Evolutionary conservation across 495 filamentous ascomycete species (phyloP), one percentile per base, ranked within the genome.

Genomic region (Penicillium waksmanii): DNA sequence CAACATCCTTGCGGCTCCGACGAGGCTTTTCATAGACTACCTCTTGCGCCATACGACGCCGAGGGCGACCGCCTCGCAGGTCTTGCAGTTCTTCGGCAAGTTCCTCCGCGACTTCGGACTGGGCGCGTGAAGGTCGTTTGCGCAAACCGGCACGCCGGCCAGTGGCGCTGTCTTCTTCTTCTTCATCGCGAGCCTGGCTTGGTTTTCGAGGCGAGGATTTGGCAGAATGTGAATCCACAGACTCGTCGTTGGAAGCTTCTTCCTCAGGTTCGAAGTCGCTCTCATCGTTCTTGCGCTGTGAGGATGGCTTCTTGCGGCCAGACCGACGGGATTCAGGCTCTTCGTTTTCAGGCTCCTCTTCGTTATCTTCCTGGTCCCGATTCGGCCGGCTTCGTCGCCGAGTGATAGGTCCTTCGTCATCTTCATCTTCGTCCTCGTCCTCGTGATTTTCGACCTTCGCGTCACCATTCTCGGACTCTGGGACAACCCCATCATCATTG

Each of bases 191-290:
- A 19, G 42, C 42, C n/a, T 10, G 42, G 42, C 42, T 44, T 17
- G 3, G n/a, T n/a, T 44, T 44, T 17, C 42, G 42, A 44, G 42
- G 42, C 7, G 42, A 44, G 13, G 76, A 72, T 34, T 75, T 74
- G 33, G 76, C 84, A 12, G 82, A 82, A 21, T 79, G 80, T 2
- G 82, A 84, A 50, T 78, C 80, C 58, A 92, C 91, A 47, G 42
- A 44, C n/a, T 88, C 87, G 40, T 87, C 84, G 55, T 84, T 78
- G 1, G 73, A 76, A 23, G 76, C 76, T 34, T 87, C 87, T 51
- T 86, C 85, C 8, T 82, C 83, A 8, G 92, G 92, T 65, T 96
- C 91, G 66, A 96, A 96, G 62, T 97, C 93, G 69, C 91, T 95
- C 64, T 88, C 91, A 15, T 89, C 89, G 57, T 93, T 59, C 25